Evolutionary conservation across 2,329 filamentous ascomycete genomes (phyloP), one percentile per base, ranked within the genome.

Genomic region (Cercospora citrullina): DNA sequence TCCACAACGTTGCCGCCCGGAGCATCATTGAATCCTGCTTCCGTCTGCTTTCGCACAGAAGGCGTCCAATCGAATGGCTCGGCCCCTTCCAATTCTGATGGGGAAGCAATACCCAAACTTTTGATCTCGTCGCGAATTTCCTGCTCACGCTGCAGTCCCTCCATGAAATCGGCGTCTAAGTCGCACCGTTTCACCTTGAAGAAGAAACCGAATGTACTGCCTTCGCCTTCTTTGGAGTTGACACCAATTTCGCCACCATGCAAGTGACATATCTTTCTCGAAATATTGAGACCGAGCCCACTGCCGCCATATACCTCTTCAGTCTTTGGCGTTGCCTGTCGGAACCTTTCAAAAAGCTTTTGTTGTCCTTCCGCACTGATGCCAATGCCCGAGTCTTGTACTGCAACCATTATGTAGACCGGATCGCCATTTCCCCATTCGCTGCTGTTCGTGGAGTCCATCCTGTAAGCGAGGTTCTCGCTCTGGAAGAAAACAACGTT

Each of bases 161-260:
- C 61, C 28, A 48, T 23, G 3, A 55, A 51, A 14, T 63, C 57
- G 2, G 62, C 55, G 14, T 68, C 60, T 2, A 45, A 33, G 21
- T 69, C 65, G 16, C 63, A 63, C n/a, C 68, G 45, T 26, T 66
- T 68, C 10, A 72, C 72, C 53, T 71, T 73, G 72, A 83, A 77
- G 71, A 81, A 83, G 72, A 84, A 84, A 1, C 78, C 80, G 67
- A 84, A 83, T 0, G 80, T 82, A 10, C 78, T 80, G 10, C 77
- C 77, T 33, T 78, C 65, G 1, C 79, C 79, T 6, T 77, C 71
- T 4, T 71, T 67, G 4, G 80, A 81, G 2, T 75, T 76, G 12
- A 83, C 81, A 2, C 82, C 81, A 57, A 84, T 83, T 45, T 83
- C 81, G 5, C 82, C 82, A 26, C 82, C 82, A 51, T 79, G 77